These are phyloP conservation scores for Tolypocladium album DNA, from an alignment of 2,329 filamentous ascomycete species.

Conservation along the genomic window DNA sequence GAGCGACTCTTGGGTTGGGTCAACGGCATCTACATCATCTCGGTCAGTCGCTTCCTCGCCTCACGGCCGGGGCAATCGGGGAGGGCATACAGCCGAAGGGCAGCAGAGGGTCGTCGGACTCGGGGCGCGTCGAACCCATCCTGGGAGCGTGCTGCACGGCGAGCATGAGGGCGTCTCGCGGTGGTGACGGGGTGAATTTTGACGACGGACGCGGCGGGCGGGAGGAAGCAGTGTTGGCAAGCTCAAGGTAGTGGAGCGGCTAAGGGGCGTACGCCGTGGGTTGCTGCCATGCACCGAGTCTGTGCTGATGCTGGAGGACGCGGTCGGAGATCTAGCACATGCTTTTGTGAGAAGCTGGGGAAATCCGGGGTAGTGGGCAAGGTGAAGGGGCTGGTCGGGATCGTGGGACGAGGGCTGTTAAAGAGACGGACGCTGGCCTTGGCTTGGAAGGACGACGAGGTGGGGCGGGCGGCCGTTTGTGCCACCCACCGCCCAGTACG, in stretches of 20 bases:
- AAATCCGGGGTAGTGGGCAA: slow-evolving; percentile 10
- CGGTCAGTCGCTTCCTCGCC: slow-evolving; percentile 7
- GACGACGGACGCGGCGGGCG: not conserved
- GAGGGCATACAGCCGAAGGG: slow-evolving; percentile 57
- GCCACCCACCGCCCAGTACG: not conserved
- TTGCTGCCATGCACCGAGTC: not conserved
- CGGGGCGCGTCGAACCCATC: slow-evolving; percentile 49
- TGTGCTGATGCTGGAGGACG: not conserved
- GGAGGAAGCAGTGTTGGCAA: not conserved
- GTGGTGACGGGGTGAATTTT: not conserved
- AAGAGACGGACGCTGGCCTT: not conserved
- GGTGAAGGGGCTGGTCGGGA: slow-evolving; percentile 1
- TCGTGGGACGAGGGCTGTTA: slow-evolving; percentile 2
- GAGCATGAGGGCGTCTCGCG: slow-evolving; percentile 41
- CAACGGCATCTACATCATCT: slow-evolving; percentile 30
- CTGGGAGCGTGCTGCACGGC: slow-evolving; percentile 40
- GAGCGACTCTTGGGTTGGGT: slow-evolving; percentile 32
- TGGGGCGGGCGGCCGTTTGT: not conserved
- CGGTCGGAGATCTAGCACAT: slow-evolving; percentile 1
- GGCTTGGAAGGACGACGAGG: not conserved
- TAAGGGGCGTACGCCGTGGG: not conserved
- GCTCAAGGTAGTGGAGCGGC: not conserved
- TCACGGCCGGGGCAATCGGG: slow-evolving; percentile 3
- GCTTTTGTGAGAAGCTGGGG: slow-evolving; percentile 5
- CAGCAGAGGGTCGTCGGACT: slow-evolving; percentile 35